Base-by-base conservation (phyloP, 257 asterid species). In the Fraxinus cuspidata region DNA sequence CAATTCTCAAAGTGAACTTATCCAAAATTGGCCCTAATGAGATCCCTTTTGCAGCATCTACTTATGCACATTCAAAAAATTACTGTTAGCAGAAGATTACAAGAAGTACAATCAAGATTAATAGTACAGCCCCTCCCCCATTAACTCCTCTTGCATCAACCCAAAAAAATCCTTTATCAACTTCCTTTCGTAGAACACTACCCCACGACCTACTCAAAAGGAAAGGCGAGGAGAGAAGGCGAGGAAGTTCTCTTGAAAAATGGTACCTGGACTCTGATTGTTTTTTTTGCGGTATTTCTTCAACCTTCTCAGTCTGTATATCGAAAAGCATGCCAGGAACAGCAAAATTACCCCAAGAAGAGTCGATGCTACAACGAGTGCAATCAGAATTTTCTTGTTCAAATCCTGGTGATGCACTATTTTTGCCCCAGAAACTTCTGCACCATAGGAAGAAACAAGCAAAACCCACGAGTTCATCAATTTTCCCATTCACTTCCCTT, bases 391-490 rank as follows among this genome's bases (percentile, higher is more conserved):
- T 82, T 78, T 92, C 91, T 88, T 92, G 87, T 92, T 92, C 60
- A 91, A 82, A 72, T 86, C 95, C 84, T 94, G 96, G 83, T 90
- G 97, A 78, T 89, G 99, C 63, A 77, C 89, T 79, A 84, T 86
- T 72, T 80, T 84, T 58, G 86, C 86, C 56, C 81, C 89, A 66
- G 90, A 87, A 76, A 42, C 88, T 73, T 85, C 90, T 87, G 88
- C 60, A 69, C 49, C 40, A 23, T 35, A 49, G 4, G 29, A 31
- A 56, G 44, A 78, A 58, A 25, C 8, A 28, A 25, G 18, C 15
- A 66, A 49, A 2, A 9, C 34, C 69, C 5, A 25, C 6, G 27
- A 63, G 19, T 25, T 63, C 12, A 21, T 58, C 16, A n/a, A 23
- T 21, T 25, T 1, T 23, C 69, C 35, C 3, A 63, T 11, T 25